Percentiles rank a stretch among this genome's conserved stretches.
Conservation (phyloP, 192 early-diverging fungal genomes). For the Backusella psychrophila region DNA sequence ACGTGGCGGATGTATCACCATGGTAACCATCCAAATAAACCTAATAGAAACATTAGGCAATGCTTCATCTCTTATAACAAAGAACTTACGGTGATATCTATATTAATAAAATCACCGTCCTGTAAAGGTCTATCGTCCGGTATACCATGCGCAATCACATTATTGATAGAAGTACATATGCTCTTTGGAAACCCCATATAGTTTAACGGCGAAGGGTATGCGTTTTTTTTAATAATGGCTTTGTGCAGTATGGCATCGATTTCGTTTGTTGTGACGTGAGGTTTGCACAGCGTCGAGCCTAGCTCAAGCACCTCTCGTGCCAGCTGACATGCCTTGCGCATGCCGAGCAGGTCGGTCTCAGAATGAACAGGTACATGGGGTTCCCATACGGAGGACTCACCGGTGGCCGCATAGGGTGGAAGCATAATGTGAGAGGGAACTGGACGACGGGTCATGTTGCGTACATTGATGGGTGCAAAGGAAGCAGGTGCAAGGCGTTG, state of each 20-base stretch:
- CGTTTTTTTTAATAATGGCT: conserved; percentile 49
- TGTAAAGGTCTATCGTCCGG: conserved; percentile 58
- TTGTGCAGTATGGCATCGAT: conserved; percentile 54
- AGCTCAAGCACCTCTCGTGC: conserved; percentile 57
- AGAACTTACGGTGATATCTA: conserved; percentile 63
- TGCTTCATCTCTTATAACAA: no score
- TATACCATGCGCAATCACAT: conserved; percentile 81
- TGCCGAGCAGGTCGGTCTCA: conserved; percentile 34
- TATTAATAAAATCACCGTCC: conserved; percentile 74
- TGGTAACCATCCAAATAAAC: conserved; percentile 67
- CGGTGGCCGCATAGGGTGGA: conserved; percentile 58
- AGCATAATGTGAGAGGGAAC: conserved; percentile 45
- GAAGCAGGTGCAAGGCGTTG: conserved; percentile 25
- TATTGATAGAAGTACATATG: conserved; percentile 81
- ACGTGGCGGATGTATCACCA: conserved; percentile 70
- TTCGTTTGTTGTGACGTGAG: conserved; percentile 46
- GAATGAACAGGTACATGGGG: conserved; percentile 39
- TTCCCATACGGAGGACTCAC: conserved; percentile 48
- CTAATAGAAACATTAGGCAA: conserved; percentile 5
- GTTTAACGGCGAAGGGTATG: conserved; percentile 77
- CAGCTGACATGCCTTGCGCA: conserved; percentile 50
- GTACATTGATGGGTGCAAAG: conserved; percentile 13
- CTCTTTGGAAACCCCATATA: conserved; percentile 76
- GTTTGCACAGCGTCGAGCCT: conserved; percentile 49
- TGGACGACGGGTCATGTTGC: conserved; percentile 17